Evolutionary conservation across 306 rosid genomes (phyloP).

Genomic region (Quercus mongolica): DNA sequence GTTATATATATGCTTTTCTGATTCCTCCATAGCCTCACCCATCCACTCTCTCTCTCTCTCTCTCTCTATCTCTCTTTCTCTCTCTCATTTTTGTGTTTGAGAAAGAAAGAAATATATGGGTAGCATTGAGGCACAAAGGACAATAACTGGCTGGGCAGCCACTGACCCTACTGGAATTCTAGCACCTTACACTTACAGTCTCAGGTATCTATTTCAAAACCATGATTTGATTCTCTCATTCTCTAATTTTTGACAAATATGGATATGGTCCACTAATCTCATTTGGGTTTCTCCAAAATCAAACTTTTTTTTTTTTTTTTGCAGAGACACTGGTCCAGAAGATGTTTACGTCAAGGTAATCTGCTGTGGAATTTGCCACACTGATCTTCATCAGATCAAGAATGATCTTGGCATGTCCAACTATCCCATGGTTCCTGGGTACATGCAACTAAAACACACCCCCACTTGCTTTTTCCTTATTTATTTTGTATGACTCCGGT

Average conservation of each 20-base stretch:
- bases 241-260: background rate
- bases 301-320: background rate
- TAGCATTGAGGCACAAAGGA: constrained; percentile 49
- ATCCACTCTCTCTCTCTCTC: background rate
- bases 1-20: background rate
- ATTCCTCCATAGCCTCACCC: background rate
- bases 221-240: background rate
- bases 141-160: constrained; percentile 75
- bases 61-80: background rate
- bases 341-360: constrained; percentile 75
- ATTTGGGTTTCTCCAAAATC: background rate
- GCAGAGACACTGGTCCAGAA: constrained; percentile 79
- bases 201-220: constrained; percentile 36
- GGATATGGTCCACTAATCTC: background rate
- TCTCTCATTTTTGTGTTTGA: background rate
- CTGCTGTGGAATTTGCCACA: constrained; percentile 82
- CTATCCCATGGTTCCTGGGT: constrained; percentile 96
- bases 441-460: background rate
- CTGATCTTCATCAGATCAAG: constrained; percentile 75
- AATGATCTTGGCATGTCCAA: constrained; percentile 87
- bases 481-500: too few relatives aligned
- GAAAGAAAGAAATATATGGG: constrained; percentile 40
- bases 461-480: background rate
- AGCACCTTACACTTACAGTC: constrained; percentile 62
- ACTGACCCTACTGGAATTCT: constrained; percentile 89